Base-by-base conservation (phyloP, 257 asterid species). In the Misopates orontium region DNA sequence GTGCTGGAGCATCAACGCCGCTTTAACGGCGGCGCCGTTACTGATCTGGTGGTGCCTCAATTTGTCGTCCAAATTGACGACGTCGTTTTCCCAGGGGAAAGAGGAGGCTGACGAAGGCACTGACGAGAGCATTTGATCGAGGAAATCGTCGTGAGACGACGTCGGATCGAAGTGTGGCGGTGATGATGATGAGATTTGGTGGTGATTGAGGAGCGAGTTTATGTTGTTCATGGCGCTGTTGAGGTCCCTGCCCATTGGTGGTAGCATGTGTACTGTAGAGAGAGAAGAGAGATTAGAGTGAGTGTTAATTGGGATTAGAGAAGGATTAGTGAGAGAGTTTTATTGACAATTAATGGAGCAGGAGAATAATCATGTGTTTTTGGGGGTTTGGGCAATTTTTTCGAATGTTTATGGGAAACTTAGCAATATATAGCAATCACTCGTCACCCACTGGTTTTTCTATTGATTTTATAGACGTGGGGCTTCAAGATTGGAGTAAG, bases 121-220 rank as follows among this genome's bases (percentile, higher is more conserved):
- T 15, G 91, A 80, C 21, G 95, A 87, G 19, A 87, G 82, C 79
- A 90, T 83, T 67, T 90, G 97, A 24, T 90, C 91, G 18, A 87
- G 90, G 31, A 90, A 90, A 47, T 85, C 96, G 32, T 85, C 95
- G 42, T 82, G 85, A 21, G 93, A 70, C 52, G 87, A 75, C 19
- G 76, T 53, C 15, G 83, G 84, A 82, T 90, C 95, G 75, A 84
- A 85, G 20, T 77, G 85, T 1, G 79, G 40, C 74, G 71, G 58
- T 69, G 80, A 49, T 67, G 68, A 8, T 71, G 76, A 36, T 80
- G 75, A 49, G 31, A 73, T 73, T 71, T 79, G 88, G 69, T 80
- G 89, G 18, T 80, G 88, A 79, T 75, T 81, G 3, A 84, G 32
- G 0, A 81, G 78, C 14, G 90, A 53, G 77, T 72, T 77, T 64